Conservation (phyloP, 257 asterid genomes). For the Anisodus tanguticus region DNA sequence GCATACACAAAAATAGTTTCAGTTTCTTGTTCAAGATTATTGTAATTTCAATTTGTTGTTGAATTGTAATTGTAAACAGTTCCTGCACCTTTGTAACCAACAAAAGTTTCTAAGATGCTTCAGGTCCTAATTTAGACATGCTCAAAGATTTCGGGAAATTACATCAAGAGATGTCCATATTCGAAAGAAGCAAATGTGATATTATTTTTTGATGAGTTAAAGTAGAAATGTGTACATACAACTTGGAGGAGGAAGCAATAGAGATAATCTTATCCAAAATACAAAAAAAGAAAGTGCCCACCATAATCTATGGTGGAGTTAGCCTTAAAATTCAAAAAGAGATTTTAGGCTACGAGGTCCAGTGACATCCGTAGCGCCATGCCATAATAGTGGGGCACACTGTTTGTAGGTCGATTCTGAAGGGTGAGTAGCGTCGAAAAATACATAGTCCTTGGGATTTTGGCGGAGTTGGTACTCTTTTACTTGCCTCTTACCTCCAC, state of each 20-base stretch:
- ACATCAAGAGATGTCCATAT: neutral
- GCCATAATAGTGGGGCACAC: conserved; percentile 55
- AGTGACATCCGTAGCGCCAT: conserved; percentile 18
- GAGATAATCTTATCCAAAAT: neutral
- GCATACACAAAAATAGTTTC: too few relatives aligned
- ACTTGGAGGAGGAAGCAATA: neutral
- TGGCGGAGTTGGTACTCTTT: too few relatives aligned
- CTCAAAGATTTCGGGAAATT: neutral
- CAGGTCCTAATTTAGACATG: too few relatives aligned
- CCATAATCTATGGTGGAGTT: neutral
- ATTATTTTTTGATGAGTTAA: neutral
- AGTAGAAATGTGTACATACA: neutral
- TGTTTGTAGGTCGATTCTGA: conserved; percentile 44
- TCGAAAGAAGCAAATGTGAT: neutral
- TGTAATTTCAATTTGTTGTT: too few relatives aligned
- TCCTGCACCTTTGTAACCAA: too few relatives aligned
- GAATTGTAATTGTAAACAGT: too few relatives aligned
- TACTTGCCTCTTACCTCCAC: too few relatives aligned
- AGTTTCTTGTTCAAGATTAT: too few relatives aligned
- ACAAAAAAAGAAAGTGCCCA: neutral
- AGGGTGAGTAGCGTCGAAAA: conserved; percentile 54
- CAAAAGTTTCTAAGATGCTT: too few relatives aligned
- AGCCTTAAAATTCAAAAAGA: conserved; percentile 34
- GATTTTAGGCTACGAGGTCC: conserved; percentile 38
- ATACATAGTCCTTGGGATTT: too few relatives aligned